These are phyloP conservation scores for Aspergillus jensenii DNA, from an alignment of 2,329 filamentous ascomycete species.

Conservation along the genomic window DNA sequence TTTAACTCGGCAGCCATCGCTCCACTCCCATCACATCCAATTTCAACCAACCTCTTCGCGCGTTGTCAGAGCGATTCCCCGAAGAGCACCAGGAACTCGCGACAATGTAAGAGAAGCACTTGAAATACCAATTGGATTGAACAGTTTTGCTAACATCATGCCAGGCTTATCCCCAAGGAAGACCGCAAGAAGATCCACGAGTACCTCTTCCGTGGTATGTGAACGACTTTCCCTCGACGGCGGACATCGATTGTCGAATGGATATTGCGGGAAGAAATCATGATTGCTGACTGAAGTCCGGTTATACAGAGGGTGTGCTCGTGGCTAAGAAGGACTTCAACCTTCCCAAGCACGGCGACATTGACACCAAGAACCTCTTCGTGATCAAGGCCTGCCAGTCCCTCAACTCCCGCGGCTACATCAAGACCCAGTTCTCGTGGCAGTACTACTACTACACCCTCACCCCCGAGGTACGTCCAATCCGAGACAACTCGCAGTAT, in stretches of 20 bases:
- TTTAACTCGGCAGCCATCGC: slow-evolving; percentile 30
- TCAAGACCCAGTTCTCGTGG: slow-evolving; percentile 99
- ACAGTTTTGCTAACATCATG: slow-evolving; percentile 17
- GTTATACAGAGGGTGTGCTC: slow-evolving; percentile 67
- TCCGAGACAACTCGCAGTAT: background rate
- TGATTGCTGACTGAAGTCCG: slow-evolving; percentile 16
- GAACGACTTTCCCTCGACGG: slow-evolving; percentile 20
- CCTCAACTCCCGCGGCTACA: slow-evolving; percentile 93
- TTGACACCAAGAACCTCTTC: slow-evolving; percentile 99
- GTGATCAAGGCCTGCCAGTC: slow-evolving; percentile 99
- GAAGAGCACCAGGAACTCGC: slow-evolving; percentile 55
- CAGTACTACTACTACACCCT: slow-evolving; percentile 99
- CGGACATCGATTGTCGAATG: background rate
- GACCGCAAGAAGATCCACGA: slow-evolving; percentile 99
- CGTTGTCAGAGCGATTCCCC: slow-evolving; percentile 55
- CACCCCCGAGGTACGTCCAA: slow-evolving; percentile 68
- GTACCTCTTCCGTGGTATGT: slow-evolving; percentile 92
- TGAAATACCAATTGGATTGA: slow-evolving; percentile 3
- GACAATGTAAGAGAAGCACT: slow-evolving; percentile 45
- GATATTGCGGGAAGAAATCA: background rate
- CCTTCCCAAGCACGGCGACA: slow-evolving; percentile 94
- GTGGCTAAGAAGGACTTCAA: slow-evolving; percentile 99
- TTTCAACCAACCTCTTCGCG: slow-evolving; percentile 38
- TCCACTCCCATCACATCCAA: slow-evolving; percentile 34
- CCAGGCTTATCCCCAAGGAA: slow-evolving; percentile 97